Evolutionary conservation across 805 yeast genomes (phyloP).

Genomic region (Kregervanrija pseudodelftensis): DNA sequence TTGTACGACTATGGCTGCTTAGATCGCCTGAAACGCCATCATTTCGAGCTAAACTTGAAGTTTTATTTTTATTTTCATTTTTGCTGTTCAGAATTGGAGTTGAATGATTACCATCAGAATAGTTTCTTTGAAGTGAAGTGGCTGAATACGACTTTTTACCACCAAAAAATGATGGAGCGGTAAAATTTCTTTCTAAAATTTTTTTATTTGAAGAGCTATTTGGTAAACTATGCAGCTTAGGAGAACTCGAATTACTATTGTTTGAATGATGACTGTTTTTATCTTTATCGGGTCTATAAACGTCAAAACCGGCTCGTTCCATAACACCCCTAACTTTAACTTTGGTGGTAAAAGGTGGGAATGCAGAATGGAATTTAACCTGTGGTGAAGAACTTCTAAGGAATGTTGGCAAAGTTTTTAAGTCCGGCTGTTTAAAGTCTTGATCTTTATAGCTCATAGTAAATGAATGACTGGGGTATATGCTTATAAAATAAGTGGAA

Average conservation of each 20-base stretch:
- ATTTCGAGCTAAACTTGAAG: too few relatives aligned
- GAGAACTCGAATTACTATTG: too few relatives aligned
- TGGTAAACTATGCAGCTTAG: neutral
- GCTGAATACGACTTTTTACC: conserved; percentile 8
- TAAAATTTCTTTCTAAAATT: conserved; percentile 13
- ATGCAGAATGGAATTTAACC: conserved; percentile 42
- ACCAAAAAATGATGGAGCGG: conserved; percentile 14
- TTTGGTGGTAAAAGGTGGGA: conserved; percentile 63
- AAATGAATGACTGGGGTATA: conserved; percentile 1
- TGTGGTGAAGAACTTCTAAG: conserved; percentile 26
- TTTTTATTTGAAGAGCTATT: conserved; percentile 11
- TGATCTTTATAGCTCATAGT: neutral
- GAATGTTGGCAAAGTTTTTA: conserved; percentile 26
- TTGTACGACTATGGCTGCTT: too few relatives aligned
- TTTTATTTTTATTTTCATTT: too few relatives aligned
- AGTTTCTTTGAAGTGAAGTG: conserved; percentile 7
- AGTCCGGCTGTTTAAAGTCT: conserved; percentile 1
- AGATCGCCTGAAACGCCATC: too few relatives aligned
- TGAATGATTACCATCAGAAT: conserved; percentile 9
- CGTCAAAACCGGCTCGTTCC: conserved; percentile 80
- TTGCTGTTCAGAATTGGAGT: conserved; percentile 4
- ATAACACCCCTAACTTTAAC: conserved; percentile 61
- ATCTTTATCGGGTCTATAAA: conserved; percentile 28
- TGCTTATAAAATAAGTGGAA: conserved; percentile 7
- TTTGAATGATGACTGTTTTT: neutral